A percentile compares a stretch with the other conserved stretches of the same genome.
Evolutionary conservation across 176 grass and related monocot genomes (phyloP).

Genomic region (Phoenix roebelenii): DNA sequence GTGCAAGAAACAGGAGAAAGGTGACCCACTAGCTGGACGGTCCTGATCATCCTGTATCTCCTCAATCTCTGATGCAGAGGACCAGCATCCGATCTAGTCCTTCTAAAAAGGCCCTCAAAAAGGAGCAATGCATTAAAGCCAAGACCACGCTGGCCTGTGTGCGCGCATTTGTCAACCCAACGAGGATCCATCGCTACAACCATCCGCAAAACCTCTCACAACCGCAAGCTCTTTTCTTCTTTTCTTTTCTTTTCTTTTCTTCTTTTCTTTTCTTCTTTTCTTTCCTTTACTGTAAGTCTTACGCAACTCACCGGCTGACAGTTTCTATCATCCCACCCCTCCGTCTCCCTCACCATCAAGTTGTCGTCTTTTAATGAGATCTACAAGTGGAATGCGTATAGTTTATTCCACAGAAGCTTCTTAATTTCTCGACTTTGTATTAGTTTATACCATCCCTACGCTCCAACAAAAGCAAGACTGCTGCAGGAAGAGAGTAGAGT

Average conservation of each 20-base stretch:
- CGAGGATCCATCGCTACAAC: not conserved
- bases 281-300: conserved; percentile 6
- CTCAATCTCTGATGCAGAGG: not conserved
- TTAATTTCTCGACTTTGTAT: conserved; percentile 20
- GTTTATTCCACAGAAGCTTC: conserved; percentile 30
- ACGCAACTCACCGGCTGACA: conserved; percentile 14
- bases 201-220: not conserved
- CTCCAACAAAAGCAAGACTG: conserved; percentile 6
- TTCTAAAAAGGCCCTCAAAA: not conserved
- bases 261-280: too few species aligned
- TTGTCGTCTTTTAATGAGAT: not conserved
- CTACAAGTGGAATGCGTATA: conserved; percentile 9
- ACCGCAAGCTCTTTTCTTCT: conserved; percentile 12
- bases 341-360: not conserved
- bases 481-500: not conserved
- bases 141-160: conserved; percentile 20
- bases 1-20: too few species aligned
- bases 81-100: conserved; percentile 1
- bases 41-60: too few species aligned
- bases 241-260: not conserved
- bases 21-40: too few species aligned
- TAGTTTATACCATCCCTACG: conserved; percentile 23
- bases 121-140: conserved; percentile 20
- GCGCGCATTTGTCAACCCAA: not conserved
- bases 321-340: conserved; percentile 9